Percentiles rank a stretch among this genome's conserved stretches.
Conservation (phyloP, 164 flowering plant genomes). For the Chimonanthus praecox region DNA sequence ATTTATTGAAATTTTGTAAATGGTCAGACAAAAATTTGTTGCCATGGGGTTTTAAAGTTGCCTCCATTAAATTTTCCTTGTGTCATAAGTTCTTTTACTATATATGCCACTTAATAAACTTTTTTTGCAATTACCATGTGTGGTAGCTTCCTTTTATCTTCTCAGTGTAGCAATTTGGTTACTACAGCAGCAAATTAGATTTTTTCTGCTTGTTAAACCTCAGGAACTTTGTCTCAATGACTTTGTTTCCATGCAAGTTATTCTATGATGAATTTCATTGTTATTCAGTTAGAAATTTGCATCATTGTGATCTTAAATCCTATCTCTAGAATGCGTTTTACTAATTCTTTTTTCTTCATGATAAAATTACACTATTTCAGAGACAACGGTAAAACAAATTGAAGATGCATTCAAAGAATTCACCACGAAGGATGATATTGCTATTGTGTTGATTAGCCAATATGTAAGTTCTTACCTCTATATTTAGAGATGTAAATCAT, state of each 20-base stretch:
- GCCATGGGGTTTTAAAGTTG: too few species aligned
- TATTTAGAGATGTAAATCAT: neutral
- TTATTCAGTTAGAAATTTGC: neutral
- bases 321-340: neutral
- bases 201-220: neutral
- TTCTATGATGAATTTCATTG: neutral
- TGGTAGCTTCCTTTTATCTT: too few species aligned
- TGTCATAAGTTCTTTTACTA: too few species aligned
- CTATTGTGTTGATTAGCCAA: slow-evolving; percentile 91
- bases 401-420: slow-evolving; percentile 98
- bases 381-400: slow-evolving; percentile 85
- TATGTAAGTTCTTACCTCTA: slow-evolving; percentile 52
- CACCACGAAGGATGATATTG: slow-evolving; percentile 86
- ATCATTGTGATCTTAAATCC: neutral
- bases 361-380: slow-evolving; percentile 25
- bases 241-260: neutral
- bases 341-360: neutral
- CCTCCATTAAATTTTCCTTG: too few species aligned
- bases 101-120: too few species aligned
- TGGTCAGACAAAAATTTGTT: too few species aligned
- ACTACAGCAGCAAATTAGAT: neutral
- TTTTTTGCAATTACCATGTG: too few species aligned
- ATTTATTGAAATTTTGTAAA: too few species aligned
- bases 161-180: neutral
- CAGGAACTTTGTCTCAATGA: neutral